Evolutionary conservation across 2,329 filamentous ascomycete species (phyloP).

Genomic region (Stachybotrys chlorohalonatus): DNA sequence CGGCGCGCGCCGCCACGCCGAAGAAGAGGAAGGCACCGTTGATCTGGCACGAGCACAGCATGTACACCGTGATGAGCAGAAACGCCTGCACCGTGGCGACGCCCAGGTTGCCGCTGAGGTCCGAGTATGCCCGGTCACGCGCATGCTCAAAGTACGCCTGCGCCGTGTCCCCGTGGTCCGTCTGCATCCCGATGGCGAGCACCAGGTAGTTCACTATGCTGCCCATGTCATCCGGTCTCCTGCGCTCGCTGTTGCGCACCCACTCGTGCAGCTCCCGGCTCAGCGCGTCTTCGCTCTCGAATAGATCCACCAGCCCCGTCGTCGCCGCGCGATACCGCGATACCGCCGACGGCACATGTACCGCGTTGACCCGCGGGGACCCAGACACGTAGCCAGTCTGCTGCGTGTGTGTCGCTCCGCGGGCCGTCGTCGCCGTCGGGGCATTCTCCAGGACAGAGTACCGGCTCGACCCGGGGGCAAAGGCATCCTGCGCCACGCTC

Average conservation of each 20-base stretch:
- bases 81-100: slow-evolving; percentile 42
- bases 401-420: background rate
- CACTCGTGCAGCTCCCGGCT: slow-evolving; percentile 31
- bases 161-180: slow-evolving; percentile 29
- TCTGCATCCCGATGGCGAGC: slow-evolving; percentile 39
- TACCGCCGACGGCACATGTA: slow-evolving; percentile 19
- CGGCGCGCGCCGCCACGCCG: slow-evolving; percentile 41
- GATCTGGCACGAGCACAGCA: slow-evolving; percentile 45
- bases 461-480: slow-evolving; percentile 40
- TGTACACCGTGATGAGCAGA: slow-evolving; percentile 41
- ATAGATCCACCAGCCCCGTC: slow-evolving; percentile 38
- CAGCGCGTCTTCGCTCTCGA: slow-evolving; percentile 28
- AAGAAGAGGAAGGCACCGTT: slow-evolving; percentile 47
- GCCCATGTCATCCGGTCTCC: slow-evolving; percentile 23
- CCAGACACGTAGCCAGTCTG: background rate
- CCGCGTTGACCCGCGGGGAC: slow-evolving; percentile 16
- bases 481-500: slow-evolving; percentile 38
- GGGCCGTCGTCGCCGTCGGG: slow-evolving; percentile 4
- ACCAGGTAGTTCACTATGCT: slow-evolving; percentile 39
- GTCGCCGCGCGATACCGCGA: slow-evolving; percentile 29
- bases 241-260: slow-evolving; percentile 19
- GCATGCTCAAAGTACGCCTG: slow-evolving; percentile 41
- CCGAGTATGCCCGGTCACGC: slow-evolving; percentile 32
- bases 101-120: slow-evolving; percentile 36
- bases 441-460: slow-evolving; percentile 41